Conservation (phyloP, 352 stramenopile species). For the Phytophthora sansomeana region DNA sequence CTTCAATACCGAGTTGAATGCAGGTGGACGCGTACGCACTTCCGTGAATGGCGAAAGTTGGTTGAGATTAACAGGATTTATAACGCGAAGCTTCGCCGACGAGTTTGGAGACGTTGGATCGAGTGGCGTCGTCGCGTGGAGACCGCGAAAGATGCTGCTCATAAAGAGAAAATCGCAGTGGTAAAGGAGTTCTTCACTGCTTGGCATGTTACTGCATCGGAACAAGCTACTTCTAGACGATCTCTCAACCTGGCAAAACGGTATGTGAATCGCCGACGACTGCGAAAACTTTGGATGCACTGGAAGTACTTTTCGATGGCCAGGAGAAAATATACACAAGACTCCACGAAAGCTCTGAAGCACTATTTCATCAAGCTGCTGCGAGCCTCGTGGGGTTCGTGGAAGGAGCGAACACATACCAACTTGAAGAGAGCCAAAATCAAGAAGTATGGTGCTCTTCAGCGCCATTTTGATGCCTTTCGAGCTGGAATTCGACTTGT, state of each 20-base stretch:
- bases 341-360: slow-evolving; percentile 76
- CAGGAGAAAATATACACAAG: slow-evolving; percentile 71
- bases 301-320: slow-evolving; percentile 84
- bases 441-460: slow-evolving; percentile 56
- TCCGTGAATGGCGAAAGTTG: slow-evolving; percentile 45
- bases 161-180: slow-evolving; percentile 27
- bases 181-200: slow-evolving; percentile 45
- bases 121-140: slow-evolving; percentile 26
- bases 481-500: slow-evolving; percentile 37
- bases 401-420: slow-evolving; percentile 46
- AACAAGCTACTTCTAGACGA: slow-evolving; percentile 46
- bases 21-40: slow-evolving; percentile 8
- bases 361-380: slow-evolving; percentile 82
- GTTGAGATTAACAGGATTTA: slow-evolving; percentile 32
- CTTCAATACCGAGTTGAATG: slow-evolving; percentile 18
- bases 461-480: slow-evolving; percentile 65
- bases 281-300: slow-evolving; percentile 78
- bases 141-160: slow-evolving; percentile 23
- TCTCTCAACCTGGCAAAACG: slow-evolving; percentile 63
- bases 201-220: slow-evolving; percentile 51
- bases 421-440: slow-evolving; percentile 55
- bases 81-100: slow-evolving; percentile 24
- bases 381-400: slow-evolving; percentile 58
- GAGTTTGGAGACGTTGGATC: slow-evolving; percentile 53
- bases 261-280: slow-evolving; percentile 64